Evolutionary conservation across 2,329 filamentous ascomycete species (phyloP).

Genomic region (Penicillium sp.): DNA sequence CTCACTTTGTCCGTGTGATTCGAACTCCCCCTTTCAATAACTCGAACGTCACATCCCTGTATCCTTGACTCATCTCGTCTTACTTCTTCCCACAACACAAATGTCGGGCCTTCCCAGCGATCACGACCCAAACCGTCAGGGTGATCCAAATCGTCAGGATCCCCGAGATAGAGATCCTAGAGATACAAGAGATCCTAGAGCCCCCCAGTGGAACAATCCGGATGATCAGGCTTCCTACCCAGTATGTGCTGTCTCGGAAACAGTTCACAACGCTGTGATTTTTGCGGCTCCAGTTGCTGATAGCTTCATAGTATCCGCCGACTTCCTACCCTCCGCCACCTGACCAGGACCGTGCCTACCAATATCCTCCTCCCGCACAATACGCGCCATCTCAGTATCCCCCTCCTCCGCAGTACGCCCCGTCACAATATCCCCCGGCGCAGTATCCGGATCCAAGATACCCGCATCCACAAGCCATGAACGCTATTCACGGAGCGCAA

Average conservation of each 20-base stretch:
- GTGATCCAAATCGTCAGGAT: slow-evolving; percentile 40
- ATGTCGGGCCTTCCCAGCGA: slow-evolving; percentile 45
- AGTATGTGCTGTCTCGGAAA: slow-evolving; percentile 28
- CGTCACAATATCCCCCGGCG: slow-evolving; percentile 36
- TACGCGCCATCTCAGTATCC: slow-evolving; percentile 31
- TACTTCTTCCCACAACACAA: slow-evolving; percentile 24
- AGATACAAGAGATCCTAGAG: slow-evolving; percentile 38
- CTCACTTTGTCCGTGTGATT: slow-evolving; percentile 26
- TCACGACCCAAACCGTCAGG: slow-evolving; percentile 39
- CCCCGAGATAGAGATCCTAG: slow-evolving; percentile 14
- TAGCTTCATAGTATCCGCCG: slow-evolving; percentile 29
- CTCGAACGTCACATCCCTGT: slow-evolving; percentile 27
- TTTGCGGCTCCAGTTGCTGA: not conserved
- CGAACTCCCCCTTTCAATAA: slow-evolving; percentile 21
- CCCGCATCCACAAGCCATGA: slow-evolving; percentile 40
- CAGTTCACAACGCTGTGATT: not conserved
- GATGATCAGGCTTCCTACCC: slow-evolving; percentile 41
- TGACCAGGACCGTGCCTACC: slow-evolving; percentile 32
- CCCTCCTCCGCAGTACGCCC: slow-evolving; percentile 23
- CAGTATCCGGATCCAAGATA: slow-evolving; percentile 34
- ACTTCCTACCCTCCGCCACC: slow-evolving; percentile 32
- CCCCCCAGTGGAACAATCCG: slow-evolving; percentile 44
- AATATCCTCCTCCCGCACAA: slow-evolving; percentile 36
- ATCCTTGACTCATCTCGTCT: slow-evolving; percentile 28
- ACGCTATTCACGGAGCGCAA: slow-evolving; percentile 43